phyloP scores from a whole-genome alignment of 345 rosid genomes.

The Cardamine chenopodiifolia region DNA sequence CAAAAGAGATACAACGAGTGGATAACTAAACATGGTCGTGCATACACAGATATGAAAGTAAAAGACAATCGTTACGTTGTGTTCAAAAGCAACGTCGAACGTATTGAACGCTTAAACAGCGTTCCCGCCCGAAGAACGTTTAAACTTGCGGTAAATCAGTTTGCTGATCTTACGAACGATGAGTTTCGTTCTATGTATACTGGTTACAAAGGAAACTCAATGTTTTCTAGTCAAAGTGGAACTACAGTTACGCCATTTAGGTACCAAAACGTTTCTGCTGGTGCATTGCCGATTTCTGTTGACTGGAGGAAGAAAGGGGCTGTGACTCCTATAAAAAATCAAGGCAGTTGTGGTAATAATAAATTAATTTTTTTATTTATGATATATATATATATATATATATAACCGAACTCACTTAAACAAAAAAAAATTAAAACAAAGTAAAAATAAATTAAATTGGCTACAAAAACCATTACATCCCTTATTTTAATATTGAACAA shows the following conservation, averaged over 20 bases:
- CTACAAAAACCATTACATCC: neutral
- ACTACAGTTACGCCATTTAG: conserved; percentile 13
- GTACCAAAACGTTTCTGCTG: conserved; percentile 41
- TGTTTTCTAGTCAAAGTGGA: neutral
- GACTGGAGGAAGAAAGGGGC: conserved; percentile 52
- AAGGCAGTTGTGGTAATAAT: conserved; percentile 45
- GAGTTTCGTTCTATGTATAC: conserved; percentile 48
- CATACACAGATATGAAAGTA: conserved; percentile 42
- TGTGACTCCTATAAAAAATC: conserved; percentile 48
- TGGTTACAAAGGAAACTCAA: conserved; percentile 34
- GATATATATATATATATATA: neutral
- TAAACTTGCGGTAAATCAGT: conserved; percentile 49
- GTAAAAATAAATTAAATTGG: neutral
- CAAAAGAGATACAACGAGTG: conserved; percentile 44
- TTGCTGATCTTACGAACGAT: conserved; percentile 56
- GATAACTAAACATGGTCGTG: conserved; percentile 45
- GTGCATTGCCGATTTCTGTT: conserved; percentile 34
- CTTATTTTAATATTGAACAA: neutral
- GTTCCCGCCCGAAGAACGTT: conserved; percentile 27
- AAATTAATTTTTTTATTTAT: neutral
- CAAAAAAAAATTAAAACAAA: neutral
- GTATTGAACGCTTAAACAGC: conserved; percentile 44
- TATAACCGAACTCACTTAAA: no score
- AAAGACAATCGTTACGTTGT: conserved; percentile 43
- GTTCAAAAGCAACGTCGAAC: conserved; percentile 50